Percentiles rank a stretch among this genome's conserved stretches.
phyloP scores from a whole-genome alignment of 129 eudicot species.

The Cynara cardunculus region DNA sequence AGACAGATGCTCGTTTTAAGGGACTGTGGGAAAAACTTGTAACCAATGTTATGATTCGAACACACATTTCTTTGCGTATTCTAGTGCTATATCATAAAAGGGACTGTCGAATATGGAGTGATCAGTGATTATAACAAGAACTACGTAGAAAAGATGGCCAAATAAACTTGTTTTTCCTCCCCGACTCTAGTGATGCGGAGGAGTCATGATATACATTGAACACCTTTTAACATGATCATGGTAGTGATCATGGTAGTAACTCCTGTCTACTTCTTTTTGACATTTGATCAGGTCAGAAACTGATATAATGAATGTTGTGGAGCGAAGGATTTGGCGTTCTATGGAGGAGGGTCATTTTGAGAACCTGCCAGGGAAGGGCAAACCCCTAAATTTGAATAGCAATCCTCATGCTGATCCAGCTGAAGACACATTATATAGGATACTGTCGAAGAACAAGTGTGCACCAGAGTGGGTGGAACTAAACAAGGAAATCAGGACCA shows the following conservation, averaged over 20 bases:
- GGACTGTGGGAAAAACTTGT: not conserved
- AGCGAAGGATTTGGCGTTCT: constrained; percentile 82
- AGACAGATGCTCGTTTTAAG: not conserved
- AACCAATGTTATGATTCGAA: not conserved
- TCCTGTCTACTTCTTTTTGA: not conserved
- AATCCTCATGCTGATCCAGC: constrained; percentile 96
- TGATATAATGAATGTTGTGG: constrained; percentile 80
- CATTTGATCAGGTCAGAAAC: constrained; percentile 66
- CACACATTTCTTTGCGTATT: not conserved
- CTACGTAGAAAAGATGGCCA: not conserved
- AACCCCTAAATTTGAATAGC: constrained; percentile 58
- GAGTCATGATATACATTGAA: not conserved
- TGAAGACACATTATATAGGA: constrained; percentile 79
- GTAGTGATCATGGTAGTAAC: not conserved
- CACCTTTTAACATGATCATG: not conserved
- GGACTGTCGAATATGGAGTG: not conserved
- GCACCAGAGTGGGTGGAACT: constrained; percentile 96
- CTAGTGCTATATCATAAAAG: not conserved
- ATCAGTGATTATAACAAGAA: not conserved
- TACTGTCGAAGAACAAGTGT: constrained; percentile 70
- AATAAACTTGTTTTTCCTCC: not conserved
- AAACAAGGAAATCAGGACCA: constrained; percentile 73
- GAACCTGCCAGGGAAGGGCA: constrained; percentile 84
- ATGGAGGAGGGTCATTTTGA: constrained; percentile 94
- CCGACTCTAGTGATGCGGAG: not conserved